Conservation (phyloP, 257 asterid species). For the Verbascum thapsus region DNA sequence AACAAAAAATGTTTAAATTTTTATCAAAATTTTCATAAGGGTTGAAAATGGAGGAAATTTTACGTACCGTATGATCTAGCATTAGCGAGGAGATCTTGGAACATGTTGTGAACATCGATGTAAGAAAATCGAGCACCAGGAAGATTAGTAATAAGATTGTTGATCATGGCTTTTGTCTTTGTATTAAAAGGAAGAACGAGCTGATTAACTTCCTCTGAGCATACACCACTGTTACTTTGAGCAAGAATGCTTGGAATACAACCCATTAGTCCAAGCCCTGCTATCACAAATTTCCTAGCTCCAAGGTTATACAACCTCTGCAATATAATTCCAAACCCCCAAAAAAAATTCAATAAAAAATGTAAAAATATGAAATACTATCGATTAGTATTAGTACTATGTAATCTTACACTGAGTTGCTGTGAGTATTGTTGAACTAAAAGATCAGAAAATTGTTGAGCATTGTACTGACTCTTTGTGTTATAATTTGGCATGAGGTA, state of each 20-base stretch:
- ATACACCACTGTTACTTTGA: conserved; percentile 47
- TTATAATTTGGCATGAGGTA: conserved; percentile 76
- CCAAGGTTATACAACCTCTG: conserved; percentile 81
- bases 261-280: no score
- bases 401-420: conserved; percentile 68
- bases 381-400: no score
- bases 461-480: conserved; percentile 61
- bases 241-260: conserved; percentile 83
- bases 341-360: conserved; percentile 3
- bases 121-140: conserved; percentile 61
- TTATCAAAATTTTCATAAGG: background rate
- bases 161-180: conserved; percentile 70
- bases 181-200: conserved; percentile 60
- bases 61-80: conserved; percentile 61
- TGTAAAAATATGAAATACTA: no score
- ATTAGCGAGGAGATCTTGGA: conserved; percentile 74
- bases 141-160: conserved; percentile 54
- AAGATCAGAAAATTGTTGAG: conserved; percentile 75
- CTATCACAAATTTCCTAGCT: no score
- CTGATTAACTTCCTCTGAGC: conserved; percentile 68
- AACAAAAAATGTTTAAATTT: no score
- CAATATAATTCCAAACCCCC: background rate
- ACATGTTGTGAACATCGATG: no score
- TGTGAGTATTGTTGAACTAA: conserved; percentile 59
- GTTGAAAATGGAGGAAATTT: background rate